Base-by-base conservation (phyloP, 2,329 filamentous ascomycete genomes). In the Daldinia sp. region DNA sequence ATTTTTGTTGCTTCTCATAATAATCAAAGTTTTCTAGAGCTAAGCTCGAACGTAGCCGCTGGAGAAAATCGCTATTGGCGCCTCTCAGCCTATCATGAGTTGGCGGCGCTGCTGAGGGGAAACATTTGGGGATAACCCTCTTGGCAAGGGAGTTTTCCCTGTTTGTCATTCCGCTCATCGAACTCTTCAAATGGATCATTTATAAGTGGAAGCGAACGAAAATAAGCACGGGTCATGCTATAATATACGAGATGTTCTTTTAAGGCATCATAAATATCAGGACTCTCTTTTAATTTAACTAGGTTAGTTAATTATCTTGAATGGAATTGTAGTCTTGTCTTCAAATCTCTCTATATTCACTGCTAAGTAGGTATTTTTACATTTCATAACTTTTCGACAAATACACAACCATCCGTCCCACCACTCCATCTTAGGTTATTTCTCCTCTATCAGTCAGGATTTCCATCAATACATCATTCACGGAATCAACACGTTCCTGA, bases 401-500 rank as follows among this genome's bases (percentile, higher is more conserved):
- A 15, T 15, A 39, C 35, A 15, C 5, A 4, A 18, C 6, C 39
- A 18, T 42, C 4, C n/a, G n/a, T n/a, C 5, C n/a, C 39, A 42
- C n/a, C 39, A 2, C n/a, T 18, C 39, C 18, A 42, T 23, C 20
- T 23, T 23, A 23, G 20, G 20, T 23, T 23, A 23, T 23, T 23
- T 23, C 20, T 23, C 20, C 20, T 23, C 20, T 23, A 23, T 23
- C 20, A 23, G 20, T n/a, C n/a, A n/a, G n/a, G n/a, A n/a, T n/a
- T n/a, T n/a, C n/a, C n/a, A n/a, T n/a, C n/a, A n/a, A n/a, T n/a
- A n/a, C n/a, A n/a, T n/a, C n/a, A n/a, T n/a, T n/a, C n/a, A 30
- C 56, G 46, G n/a, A 28, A 81, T 73, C 51, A 85, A 67, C 0
- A 85, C 83, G 15, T 80, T 82, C 37, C 83, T 77, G 72, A 85